A percentile compares a stretch with the other conserved stretches of the same genome.
These are phyloP conservation scores for Suillus tomentosus DNA, from an alignment of 768 basidiomycete genomes.

Conservation along the genomic window DNA sequence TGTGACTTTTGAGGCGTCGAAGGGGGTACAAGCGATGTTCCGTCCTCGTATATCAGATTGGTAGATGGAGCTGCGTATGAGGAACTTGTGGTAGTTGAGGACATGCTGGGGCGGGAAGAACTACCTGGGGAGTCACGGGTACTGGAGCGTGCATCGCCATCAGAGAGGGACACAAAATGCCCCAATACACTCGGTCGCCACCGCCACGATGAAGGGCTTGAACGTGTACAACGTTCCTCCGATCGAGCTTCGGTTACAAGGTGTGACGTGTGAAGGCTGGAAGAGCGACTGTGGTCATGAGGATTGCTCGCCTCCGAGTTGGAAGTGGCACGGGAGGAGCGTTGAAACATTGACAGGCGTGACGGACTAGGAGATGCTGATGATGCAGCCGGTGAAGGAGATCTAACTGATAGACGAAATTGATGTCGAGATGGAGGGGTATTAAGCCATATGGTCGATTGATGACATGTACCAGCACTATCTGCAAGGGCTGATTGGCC, in stretches of 20 bases:
- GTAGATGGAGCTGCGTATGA: slow-evolving; percentile 42
- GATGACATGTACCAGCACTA: slow-evolving; percentile 32
- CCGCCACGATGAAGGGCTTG: slow-evolving; percentile 39
- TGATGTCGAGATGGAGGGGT: slow-evolving; percentile 43
- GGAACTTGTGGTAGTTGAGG: slow-evolving; percentile 58
- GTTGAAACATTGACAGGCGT: slow-evolving; percentile 47
- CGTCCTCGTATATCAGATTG: slow-evolving; percentile 41
- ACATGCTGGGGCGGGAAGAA: slow-evolving; percentile 59
- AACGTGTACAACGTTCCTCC: slow-evolving; percentile 17
- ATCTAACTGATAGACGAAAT: slow-evolving; percentile 44
- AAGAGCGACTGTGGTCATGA: slow-evolving; percentile 47
- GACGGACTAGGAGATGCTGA: slow-evolving; percentile 38
- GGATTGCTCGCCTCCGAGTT: slow-evolving; percentile 29
- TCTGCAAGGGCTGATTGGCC: slow-evolving; percentile 21
- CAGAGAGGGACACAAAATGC: slow-evolving; percentile 56
- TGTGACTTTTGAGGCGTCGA: slow-evolving; percentile 37
- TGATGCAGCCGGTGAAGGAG: slow-evolving; percentile 43
- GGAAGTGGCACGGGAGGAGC: slow-evolving; percentile 29
- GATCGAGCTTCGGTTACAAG: slow-evolving; percentile 19
- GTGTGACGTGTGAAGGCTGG: slow-evolving; percentile 50
- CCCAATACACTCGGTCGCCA: slow-evolving; percentile 70
- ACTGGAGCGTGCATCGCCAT: slow-evolving; percentile 43
- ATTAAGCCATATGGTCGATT: slow-evolving; percentile 36
- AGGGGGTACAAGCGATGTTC: slow-evolving; percentile 40
- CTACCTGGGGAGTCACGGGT: slow-evolving; percentile 44